phyloP scores from a whole-genome alignment of 2,329 filamentous ascomycete species.

The Diaporthe vexans region DNA sequence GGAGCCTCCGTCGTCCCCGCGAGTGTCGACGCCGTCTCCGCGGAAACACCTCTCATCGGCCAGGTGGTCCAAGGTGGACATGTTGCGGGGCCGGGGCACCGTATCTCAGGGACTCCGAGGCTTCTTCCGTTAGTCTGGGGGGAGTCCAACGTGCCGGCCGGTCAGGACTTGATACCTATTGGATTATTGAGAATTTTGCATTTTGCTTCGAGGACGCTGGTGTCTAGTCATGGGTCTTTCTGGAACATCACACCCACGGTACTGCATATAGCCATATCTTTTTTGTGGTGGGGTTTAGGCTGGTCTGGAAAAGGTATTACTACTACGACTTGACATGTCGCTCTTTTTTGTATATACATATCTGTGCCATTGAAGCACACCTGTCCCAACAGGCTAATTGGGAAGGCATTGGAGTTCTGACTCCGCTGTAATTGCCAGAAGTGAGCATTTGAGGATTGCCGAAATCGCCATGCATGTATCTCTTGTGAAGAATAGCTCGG shows the following conservation, averaged over 20 bases:
- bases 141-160: slow-evolving; percentile 12
- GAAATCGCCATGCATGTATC: neutral
- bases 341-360: slow-evolving; percentile 28
- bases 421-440: neutral
- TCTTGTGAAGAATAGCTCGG: neutral
- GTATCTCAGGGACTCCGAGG: slow-evolving; percentile 59
- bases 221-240: neutral
- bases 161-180: neutral
- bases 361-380: neutral
- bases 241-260: slow-evolving; percentile 1
- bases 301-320: neutral
- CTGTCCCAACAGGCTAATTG: neutral
- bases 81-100: slow-evolving; percentile 53
- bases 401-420: neutral
- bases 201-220: neutral
- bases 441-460: neutral
- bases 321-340: neutral
- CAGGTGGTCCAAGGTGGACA: slow-evolving; percentile 55
- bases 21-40: slow-evolving; percentile 45
- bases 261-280: slow-evolving; percentile 39
- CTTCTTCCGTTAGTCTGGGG: slow-evolving; percentile 56
- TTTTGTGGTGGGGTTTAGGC: slow-evolving; percentile 5
- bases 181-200: neutral
- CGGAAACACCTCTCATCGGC: slow-evolving; percentile 46
- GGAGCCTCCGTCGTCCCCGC: slow-evolving; percentile 38